A percentile compares a stretch with the other conserved stretches of the same genome.
Conservation (phyloP, 2,329 filamentous ascomycete genomes). For the Incumbomyces delicatus region DNA sequence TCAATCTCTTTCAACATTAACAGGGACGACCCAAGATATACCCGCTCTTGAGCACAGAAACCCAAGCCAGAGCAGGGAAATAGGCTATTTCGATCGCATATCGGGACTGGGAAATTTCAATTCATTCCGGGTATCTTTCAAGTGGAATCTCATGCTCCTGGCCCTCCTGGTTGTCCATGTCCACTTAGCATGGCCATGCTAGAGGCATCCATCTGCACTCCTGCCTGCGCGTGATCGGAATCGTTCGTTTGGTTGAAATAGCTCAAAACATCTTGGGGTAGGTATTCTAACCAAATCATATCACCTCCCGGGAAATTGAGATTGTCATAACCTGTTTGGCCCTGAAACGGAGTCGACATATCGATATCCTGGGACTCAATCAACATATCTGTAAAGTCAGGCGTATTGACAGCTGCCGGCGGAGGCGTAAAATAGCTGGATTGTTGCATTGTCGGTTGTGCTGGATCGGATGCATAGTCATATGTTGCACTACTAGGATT, state of each 20-base stretch:
- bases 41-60: no score
- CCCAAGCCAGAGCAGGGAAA: no score
- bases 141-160: no score
- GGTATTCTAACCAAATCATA: constrained; percentile 66
- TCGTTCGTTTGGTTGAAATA: constrained; percentile 35
- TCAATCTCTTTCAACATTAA: no score
- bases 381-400: constrained; percentile 43
- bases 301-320: constrained; percentile 46
- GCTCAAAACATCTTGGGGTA: constrained; percentile 56
- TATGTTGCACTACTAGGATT: constrained; percentile 12
- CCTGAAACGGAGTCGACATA: constrained; percentile 37
- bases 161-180: no score
- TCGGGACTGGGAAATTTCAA: no score
- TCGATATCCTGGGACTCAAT: constrained; percentile 72
- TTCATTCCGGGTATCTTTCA: no score
- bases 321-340: constrained; percentile 1
- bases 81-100: no score
- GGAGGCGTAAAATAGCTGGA: background rate
- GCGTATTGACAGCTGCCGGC: background rate
- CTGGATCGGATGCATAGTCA: constrained; percentile 14
- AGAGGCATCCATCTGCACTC: no score
- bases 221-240: background rate
- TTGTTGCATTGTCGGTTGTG: constrained; percentile 6
- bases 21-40: no score
- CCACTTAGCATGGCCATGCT: no score